phyloP scores from a whole-genome alignment of 2,329 filamentous ascomycete genomes.

The Claviceps purpurea region DNA sequence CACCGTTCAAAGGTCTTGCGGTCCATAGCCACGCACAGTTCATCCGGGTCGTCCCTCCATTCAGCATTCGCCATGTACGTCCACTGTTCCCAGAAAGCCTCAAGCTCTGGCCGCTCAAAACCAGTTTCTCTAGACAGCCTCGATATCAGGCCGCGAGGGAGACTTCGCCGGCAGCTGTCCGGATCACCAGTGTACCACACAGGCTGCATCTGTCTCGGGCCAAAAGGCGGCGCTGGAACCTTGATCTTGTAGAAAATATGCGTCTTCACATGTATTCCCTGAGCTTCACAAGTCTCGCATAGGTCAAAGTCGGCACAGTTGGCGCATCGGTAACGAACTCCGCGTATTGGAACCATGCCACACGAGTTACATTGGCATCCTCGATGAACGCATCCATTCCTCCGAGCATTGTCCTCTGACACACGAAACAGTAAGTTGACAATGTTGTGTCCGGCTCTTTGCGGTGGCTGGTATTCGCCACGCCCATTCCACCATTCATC shows the following conservation, averaged over 20 bases:
- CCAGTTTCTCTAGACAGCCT: conserved; percentile 58
- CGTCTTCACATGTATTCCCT: conserved; percentile 67
- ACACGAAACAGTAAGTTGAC: conserved; percentile 81
- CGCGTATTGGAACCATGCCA: conserved; percentile 75
- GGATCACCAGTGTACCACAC: conserved; percentile 86
- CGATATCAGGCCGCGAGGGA: conserved; percentile 55
- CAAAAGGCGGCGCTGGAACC: conserved; percentile 75
- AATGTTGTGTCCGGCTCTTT: conserved; percentile 60
- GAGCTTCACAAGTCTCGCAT: conserved; percentile 82
- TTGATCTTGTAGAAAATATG: conserved; percentile 96
- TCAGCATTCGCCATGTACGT: conserved; percentile 81
- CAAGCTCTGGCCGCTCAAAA: conserved; percentile 76
- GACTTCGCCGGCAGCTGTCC: conserved; percentile 49
- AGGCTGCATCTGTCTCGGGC: conserved; percentile 65
- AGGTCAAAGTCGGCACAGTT: conserved; percentile 96
- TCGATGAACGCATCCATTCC: conserved; percentile 82
- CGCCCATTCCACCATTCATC: conserved; percentile 41
- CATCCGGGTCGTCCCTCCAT: conserved; percentile 68
- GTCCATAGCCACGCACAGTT: conserved; percentile 73
- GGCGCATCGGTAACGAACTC: conserved; percentile 83
- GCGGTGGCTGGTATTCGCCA: conserved; percentile 24
- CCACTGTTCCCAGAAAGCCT: conserved; percentile 95
- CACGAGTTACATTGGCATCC: conserved; percentile 89
- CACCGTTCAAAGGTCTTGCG: conserved; percentile 86
- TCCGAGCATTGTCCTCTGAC: conserved; percentile 79